These are phyloP conservation scores for Debaryomycetaceae sp. DNA, from an alignment of 1,139 yeast species.

Conservation along the genomic window DNA sequence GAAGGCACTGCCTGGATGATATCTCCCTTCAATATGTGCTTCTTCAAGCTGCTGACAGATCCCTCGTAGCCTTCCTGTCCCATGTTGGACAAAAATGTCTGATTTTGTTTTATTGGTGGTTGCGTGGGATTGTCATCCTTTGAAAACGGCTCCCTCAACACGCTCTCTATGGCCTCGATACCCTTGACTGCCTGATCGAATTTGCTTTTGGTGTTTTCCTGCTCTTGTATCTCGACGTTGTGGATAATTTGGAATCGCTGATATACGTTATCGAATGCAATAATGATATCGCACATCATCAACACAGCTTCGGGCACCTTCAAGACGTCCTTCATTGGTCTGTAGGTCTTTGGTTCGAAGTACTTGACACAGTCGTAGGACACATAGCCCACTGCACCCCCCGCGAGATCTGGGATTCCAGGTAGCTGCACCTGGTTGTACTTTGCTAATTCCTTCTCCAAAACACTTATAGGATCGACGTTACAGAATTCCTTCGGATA, in stretches of 20 bases:
- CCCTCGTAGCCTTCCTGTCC: constrained; percentile 90
- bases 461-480: constrained; percentile 72
- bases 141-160: constrained; percentile 30
- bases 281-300: constrained; percentile 85
- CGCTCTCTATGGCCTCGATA: constrained; percentile 55
- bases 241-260: constrained; percentile 88
- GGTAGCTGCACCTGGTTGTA: constrained; percentile 72
- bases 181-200: constrained; percentile 55
- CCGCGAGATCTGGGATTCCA: constrained; percentile 80
- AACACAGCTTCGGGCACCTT: constrained; percentile 86
- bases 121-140: constrained; percentile 52
- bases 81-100: constrained; percentile 76
- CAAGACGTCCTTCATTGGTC: constrained; percentile 72
- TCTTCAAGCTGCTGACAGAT: constrained; percentile 71
- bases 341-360: constrained; percentile 85
- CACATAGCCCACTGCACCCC: constrained; percentile 95
- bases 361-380: constrained; percentile 95
- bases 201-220: constrained; percentile 40
- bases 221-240: constrained; percentile 56
- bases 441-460: constrained; percentile 68
- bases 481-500: constrained; percentile 34
- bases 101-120: constrained; percentile 61
- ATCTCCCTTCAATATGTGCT: constrained; percentile 86
- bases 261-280: constrained; percentile 91
- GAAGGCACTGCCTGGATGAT: constrained; percentile 98